These are phyloP conservation scores for Colletotrichum nymphaeae DNA, from an alignment of 2,329 filamentous ascomycete species.

Conservation along the genomic window DNA sequence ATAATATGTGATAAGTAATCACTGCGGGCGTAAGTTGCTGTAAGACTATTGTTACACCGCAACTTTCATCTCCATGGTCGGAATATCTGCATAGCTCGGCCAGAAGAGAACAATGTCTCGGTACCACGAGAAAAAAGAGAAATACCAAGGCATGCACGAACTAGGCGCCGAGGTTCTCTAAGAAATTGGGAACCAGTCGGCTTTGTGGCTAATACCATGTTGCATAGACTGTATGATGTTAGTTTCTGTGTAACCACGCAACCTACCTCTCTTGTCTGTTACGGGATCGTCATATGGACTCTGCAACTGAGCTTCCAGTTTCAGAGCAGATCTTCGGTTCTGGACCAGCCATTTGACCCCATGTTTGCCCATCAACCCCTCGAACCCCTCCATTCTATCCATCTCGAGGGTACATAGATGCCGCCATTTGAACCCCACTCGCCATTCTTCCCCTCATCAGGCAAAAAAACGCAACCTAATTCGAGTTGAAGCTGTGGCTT, in stretches of 20 bases:
- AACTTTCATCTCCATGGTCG: background rate
- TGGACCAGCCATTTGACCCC: constrained; percentile 13
- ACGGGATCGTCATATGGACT: background rate
- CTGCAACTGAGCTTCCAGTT: constrained; percentile 7
- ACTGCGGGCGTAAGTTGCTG: background rate
- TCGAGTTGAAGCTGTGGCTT: constrained; percentile 29
- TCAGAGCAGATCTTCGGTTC: constrained; percentile 14
- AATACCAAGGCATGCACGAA: background rate
- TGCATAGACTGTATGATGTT: background rate
- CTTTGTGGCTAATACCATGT: background rate
- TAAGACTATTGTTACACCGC: background rate
- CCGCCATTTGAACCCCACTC: constrained; percentile 21
- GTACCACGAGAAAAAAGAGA: background rate
- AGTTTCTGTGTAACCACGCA: background rate
- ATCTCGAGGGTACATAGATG: background rate
- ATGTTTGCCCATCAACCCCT: constrained; percentile 3
- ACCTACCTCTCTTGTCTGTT: background rate
- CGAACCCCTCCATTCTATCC: constrained; percentile 14
- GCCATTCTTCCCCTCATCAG: background rate
- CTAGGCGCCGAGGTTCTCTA: background rate
- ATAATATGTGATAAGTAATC: background rate
- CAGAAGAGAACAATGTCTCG: background rate
- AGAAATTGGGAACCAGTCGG: background rate
- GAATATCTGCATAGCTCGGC: constrained; percentile 17
- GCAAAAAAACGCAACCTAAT: constrained; percentile 12